phyloP scores from a whole-genome alignment of 2,329 filamentous ascomycete species.

The Metarhizium brunneum region DNA sequence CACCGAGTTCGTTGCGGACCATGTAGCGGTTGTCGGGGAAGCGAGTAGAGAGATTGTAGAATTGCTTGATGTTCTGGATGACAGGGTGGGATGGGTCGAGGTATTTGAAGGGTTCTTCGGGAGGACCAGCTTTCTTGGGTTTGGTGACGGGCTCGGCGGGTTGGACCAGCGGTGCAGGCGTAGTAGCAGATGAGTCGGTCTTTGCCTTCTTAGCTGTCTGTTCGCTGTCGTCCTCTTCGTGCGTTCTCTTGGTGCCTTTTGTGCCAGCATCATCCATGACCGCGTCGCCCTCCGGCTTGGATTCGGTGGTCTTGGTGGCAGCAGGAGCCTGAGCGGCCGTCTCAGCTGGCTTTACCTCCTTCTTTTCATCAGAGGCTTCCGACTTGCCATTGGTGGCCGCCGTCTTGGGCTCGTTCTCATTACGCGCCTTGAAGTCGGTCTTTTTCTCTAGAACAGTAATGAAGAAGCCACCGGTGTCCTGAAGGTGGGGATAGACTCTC shows the following conservation, averaged over 20 bases:
- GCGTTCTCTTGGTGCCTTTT: conserved; percentile 23
- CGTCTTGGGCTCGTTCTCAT: conserved; percentile 49
- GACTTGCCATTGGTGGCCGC: conserved; percentile 12
- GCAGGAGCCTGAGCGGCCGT: conserved; percentile 14
- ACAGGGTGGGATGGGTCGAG: conserved; percentile 65
- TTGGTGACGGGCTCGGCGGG: conserved; percentile 18
- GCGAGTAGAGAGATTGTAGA: conserved; percentile 74
- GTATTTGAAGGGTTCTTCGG: conserved; percentile 94
- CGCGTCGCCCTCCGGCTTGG: conserved; percentile 20
- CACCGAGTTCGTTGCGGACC: conserved; percentile 85
- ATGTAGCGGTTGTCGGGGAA: conserved; percentile 92
- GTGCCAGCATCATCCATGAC: conserved; percentile 19
- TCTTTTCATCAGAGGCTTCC: conserved; percentile 16
- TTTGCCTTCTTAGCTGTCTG: conserved; percentile 40
- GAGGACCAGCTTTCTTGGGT: conserved; percentile 39
- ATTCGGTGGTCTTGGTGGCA: conserved; percentile 18
- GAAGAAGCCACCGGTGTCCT: conserved; percentile 97
- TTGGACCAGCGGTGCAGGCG: conserved; percentile 7
- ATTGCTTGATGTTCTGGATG: conserved; percentile 66
- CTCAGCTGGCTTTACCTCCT: conserved; percentile 13
- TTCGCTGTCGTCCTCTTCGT: conserved; percentile 25
- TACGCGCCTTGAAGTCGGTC: conserved; percentile 70
- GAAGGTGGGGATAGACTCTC: conserved; percentile 87
- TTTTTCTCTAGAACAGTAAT: conserved; percentile 92
- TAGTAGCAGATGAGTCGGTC: conserved; percentile 17